Percentiles rank a stretch among this genome's conserved stretches.
These are phyloP conservation scores for Phialophora tarda DNA, from an alignment of 2,329 filamentous ascomycete species.

Conservation along the genomic window DNA sequence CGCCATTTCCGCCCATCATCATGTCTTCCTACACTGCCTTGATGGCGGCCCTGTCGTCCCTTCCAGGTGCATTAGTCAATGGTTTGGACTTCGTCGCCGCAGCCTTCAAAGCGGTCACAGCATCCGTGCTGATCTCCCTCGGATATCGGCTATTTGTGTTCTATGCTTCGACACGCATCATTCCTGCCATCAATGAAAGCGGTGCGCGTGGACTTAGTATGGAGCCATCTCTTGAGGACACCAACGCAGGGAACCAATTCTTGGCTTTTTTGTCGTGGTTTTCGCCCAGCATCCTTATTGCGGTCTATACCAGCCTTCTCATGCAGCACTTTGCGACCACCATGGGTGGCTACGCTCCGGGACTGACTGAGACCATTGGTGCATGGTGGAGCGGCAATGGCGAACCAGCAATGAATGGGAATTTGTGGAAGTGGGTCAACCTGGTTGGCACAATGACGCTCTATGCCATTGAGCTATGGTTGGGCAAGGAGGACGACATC, in stretches of 20 bases:
- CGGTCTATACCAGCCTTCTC: conserved; percentile 92
- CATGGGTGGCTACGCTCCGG: conserved; percentile 55
- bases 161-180: conserved; percentile 93
- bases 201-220: conserved; percentile 82
- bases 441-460: conserved; percentile 84
- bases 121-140: conserved; percentile 92
- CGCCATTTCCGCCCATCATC: conserved; percentile 93
- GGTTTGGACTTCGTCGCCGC: conserved; percentile 85
- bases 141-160: conserved; percentile 93
- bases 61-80: conserved; percentile 83
- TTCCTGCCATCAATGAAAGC: conserved; percentile 86
- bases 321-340: conserved; percentile 92
- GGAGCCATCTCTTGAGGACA: conserved; percentile 83
- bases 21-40: conserved; percentile 98
- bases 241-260: conserved; percentile 78
- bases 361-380: conserved; percentile 63
- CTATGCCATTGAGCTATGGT: conserved; percentile 87
- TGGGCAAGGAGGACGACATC: conserved; percentile 77
- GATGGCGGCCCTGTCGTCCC: conserved; percentile 77
- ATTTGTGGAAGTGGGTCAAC: conserved; percentile 93
- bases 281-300: conserved; percentile 89
- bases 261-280: conserved; percentile 90
- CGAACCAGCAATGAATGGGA: conserved; percentile 81
- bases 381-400: conserved; percentile 76
- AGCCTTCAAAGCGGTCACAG: conserved; percentile 92